phyloP scores from a whole-genome alignment of 1,284 basidiomycete genomes.

The Marasmius sp. region DNA sequence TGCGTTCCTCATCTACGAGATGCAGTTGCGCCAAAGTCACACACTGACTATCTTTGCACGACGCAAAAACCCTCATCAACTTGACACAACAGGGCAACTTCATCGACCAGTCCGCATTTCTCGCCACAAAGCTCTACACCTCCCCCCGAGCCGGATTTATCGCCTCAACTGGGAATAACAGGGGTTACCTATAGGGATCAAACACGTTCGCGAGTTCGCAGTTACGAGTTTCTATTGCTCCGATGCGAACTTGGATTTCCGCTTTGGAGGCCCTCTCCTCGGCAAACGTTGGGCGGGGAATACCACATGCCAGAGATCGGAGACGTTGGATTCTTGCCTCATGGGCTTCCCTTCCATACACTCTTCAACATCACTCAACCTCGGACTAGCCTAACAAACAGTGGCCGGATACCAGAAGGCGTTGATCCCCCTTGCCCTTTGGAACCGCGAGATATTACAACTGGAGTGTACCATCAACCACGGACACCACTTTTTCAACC shows the following conservation, averaged over 20 bases:
- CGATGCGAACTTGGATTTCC: not conserved
- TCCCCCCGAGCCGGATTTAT: too few relatives aligned
- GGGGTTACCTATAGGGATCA: not conserved
- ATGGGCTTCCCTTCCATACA: not conserved
- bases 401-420: not conserved
- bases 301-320: not conserved
- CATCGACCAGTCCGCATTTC: too few relatives aligned
- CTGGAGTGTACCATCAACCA: not conserved
- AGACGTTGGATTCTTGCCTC: not conserved
- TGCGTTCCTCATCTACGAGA: too few relatives aligned
- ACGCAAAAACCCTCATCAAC: too few relatives aligned
- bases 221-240: not conserved
- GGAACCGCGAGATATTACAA: not conserved
- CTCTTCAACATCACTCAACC: not conserved
- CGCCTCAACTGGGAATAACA: too few relatives aligned
- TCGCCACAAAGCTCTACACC: too few relatives aligned
- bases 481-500: not conserved
- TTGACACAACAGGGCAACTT: too few relatives aligned
- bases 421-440: not conserved
- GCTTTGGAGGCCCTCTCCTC: not conserved
- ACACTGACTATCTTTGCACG: too few relatives aligned
- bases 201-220: not conserved
- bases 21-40: too few relatives aligned
- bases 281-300: not conserved
- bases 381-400: not conserved